phyloP scores from a whole-genome alignment of 2,329 filamentous ascomycete genomes.

The Diaporthe vaccinii region DNA sequence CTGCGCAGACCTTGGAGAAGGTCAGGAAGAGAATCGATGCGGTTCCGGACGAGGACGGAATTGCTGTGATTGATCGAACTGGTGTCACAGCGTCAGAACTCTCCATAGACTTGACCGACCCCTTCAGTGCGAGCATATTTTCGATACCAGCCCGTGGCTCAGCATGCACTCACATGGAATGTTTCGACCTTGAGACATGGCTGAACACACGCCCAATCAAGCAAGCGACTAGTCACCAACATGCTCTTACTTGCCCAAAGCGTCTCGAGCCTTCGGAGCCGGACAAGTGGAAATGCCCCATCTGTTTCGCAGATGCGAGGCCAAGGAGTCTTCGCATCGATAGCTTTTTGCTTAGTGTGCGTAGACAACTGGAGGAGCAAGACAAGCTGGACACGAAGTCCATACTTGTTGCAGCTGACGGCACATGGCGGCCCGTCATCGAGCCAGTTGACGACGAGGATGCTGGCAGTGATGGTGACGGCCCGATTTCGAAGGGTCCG shows the following conservation, averaged over 20 bases:
- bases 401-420: constrained; percentile 74
- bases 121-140: constrained; percentile 76
- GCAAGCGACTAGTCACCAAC: constrained; percentile 50
- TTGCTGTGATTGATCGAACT: constrained; percentile 67
- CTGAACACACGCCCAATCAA: constrained; percentile 73
- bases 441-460: constrained; percentile 50
- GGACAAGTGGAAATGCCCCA: constrained; percentile 89
- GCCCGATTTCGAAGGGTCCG: not conserved
- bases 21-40: constrained; percentile 66
- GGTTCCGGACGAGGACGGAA: constrained; percentile 70
- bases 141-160: constrained; percentile 78
- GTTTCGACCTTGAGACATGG: constrained; percentile 90
- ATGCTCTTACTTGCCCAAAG: constrained; percentile 54
- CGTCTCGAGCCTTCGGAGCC: constrained; percentile 64
- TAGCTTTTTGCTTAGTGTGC: constrained; percentile 77
- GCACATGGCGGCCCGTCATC: constrained; percentile 70
- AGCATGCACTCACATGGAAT: constrained; percentile 83
- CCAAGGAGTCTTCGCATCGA: constrained; percentile 80
- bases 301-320: constrained; percentile 83
- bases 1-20: constrained; percentile 63
- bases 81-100: constrained; percentile 55
- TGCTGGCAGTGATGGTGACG: constrained; percentile 49
- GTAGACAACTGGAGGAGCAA: constrained; percentile 63
- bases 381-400: constrained; percentile 66
- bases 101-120: constrained; percentile 75